A percentile compares a stretch with the other conserved stretches of the same genome.
phyloP scores from a whole-genome alignment of 371 early-diverging fungal genomes.

The Apophysomyces variabilis region DNA sequence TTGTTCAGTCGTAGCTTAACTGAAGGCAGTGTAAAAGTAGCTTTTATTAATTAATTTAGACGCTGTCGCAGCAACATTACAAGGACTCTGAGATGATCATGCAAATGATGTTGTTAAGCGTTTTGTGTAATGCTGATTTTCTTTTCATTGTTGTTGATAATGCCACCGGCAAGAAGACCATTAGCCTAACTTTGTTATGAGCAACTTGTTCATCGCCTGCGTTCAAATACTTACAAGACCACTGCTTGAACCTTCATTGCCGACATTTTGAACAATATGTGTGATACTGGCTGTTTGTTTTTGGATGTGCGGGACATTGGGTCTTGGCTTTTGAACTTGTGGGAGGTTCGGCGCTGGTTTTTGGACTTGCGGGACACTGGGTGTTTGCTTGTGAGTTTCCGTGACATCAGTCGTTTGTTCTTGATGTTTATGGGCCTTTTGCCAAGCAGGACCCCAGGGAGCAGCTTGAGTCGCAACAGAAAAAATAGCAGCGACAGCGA shows the following conservation, averaged over 20 bases:
- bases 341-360: no score
- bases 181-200: neutral
- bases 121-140: neutral
- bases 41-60: no score
- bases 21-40: no score
- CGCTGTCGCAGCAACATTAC: no score
- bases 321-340: no score
- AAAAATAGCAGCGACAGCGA: conserved; percentile 27
- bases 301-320: no score
- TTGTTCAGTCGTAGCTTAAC: no score
- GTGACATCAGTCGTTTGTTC: no score
- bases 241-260: neutral
- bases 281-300: neutral
- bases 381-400: no score
- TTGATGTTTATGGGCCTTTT: neutral
- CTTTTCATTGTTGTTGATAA: neutral
- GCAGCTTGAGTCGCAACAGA: conserved; percentile 26
- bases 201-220: neutral
- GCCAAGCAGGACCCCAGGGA: conserved; percentile 18
- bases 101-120: neutral
- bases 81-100: neutral
- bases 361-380: no score
- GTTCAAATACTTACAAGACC: neutral
- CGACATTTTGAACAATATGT: neutral
- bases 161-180: neutral